Percentiles rank a stretch among this genome's conserved stretches.
Conservation (phyloP, 164 flowering plant species). For the Cinnamomum micranthum region DNA sequence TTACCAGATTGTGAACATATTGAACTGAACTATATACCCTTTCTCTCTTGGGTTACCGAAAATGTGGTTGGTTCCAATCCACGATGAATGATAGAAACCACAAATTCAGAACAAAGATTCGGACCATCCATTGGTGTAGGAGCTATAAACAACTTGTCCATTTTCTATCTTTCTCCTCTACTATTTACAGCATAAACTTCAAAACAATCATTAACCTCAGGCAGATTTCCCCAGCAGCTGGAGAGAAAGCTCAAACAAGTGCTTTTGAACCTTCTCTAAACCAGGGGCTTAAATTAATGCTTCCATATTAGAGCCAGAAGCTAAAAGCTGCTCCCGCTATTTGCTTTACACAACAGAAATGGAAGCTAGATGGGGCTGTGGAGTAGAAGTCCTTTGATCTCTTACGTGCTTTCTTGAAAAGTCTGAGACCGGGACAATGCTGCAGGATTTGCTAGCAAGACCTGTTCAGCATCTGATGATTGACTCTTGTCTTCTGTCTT, state of each 20-base stretch:
- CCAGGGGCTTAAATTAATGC: background rate
- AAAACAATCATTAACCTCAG: background rate
- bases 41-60: background rate
- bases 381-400: background rate
- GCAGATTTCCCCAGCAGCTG: background rate
- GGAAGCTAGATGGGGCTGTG: background rate
- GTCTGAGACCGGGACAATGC: conserved; percentile 49
- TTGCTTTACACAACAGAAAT: conserved; percentile 5
- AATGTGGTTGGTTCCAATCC: background rate
- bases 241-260: conserved; percentile 8
- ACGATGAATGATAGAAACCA: background rate
- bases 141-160: conserved; percentile 8
- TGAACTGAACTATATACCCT: background rate
- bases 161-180: conserved; percentile 6
- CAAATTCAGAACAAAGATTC: conserved; percentile 2
- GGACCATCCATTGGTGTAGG: conserved; percentile 2
- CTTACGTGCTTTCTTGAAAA: conserved; percentile 40
- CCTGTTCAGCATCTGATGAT: conserved; percentile 19
- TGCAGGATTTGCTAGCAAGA: conserved; percentile 50
- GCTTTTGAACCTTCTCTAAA: background rate
- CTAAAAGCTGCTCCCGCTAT: background rate
- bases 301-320: background rate
- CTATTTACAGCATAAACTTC: conserved; percentile 16
- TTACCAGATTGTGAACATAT: background rate
- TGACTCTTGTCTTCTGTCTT: conserved; percentile 19